phyloP scores from a whole-genome alignment of 176 grass and related monocot species.

The Triticum turgidum region DNA sequence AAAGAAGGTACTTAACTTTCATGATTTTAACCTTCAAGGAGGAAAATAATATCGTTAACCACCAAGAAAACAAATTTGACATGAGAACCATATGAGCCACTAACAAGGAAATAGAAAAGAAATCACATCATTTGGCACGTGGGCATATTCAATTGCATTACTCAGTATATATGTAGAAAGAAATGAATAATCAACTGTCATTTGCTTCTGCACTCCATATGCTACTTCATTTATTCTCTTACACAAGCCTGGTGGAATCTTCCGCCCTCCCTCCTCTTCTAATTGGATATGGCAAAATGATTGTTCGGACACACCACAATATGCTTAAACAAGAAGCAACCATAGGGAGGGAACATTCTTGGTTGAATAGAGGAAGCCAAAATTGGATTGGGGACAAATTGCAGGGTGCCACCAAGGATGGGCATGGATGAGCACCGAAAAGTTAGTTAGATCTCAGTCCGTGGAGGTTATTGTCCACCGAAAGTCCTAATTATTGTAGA shows the following conservation, averaged over 20 bases:
- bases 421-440: not conserved
- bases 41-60: too few relatives aligned
- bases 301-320: not conserved
- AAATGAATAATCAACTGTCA: slow-evolving; percentile 3
- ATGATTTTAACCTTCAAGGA: not conserved
- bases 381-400: not conserved
- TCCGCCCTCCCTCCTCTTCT: not conserved
- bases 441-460: not conserved
- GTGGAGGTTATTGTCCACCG: slow-evolving; percentile 7
- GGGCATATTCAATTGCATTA: not conserved
- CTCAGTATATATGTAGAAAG: not conserved
- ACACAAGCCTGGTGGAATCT: not conserved
- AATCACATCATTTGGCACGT: not conserved
- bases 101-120: not conserved
- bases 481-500: slow-evolving; percentile 26
- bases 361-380: not conserved
- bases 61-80: not conserved
- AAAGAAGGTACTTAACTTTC: not conserved
- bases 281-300: not conserved
- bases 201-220: not conserved
- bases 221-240: slow-evolving; percentile 19
- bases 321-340: not conserved
- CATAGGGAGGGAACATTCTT: not conserved
- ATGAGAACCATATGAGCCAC: not conserved
- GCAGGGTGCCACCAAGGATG: not conserved